Conservation (phyloP, 257 asterid species). For the Nicotiana attenuata region DNA sequence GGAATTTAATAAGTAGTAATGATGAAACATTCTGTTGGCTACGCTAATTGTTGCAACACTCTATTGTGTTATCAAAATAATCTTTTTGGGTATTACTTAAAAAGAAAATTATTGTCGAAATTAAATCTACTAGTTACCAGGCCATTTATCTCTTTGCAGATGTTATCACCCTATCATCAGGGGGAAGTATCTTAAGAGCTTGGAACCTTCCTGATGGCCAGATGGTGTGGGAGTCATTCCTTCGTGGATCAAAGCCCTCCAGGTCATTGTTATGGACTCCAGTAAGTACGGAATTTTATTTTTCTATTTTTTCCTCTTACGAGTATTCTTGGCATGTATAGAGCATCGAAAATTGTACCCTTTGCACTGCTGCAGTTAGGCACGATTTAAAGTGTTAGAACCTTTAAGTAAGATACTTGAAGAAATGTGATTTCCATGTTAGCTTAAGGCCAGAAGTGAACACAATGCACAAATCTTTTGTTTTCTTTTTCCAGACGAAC, state of each 20-base stretch:
- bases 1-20: neutral
- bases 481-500: slow-evolving; percentile 47
- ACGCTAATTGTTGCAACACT: neutral
- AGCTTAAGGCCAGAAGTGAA: neutral
- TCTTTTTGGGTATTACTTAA: neutral
- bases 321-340: neutral
- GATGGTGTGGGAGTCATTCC: slow-evolving; percentile 90
- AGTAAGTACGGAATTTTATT: slow-evolving; percentile 41
- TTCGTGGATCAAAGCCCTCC: slow-evolving; percentile 50
- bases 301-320: neutral
- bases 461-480: neutral
- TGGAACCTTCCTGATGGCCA: slow-evolving; percentile 99
- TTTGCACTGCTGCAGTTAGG: neutral
- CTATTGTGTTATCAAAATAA: neutral
- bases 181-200: slow-evolving; percentile 75
- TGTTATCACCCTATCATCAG: slow-evolving; percentile 65
- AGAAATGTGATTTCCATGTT: neutral
- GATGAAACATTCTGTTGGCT: neutral
- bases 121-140: neutral
- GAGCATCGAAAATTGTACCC: neutral
- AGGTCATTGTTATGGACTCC: slow-evolving; percentile 56
- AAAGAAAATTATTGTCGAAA: neutral
- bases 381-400: neutral
- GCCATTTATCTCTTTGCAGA: slow-evolving; percentile 37
- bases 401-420: neutral